Evolutionary conservation across 2,329 filamentous ascomycete genomes (phyloP), one percentile per base, ranked within the genome.

Genomic region (Aphanocladium album): DNA sequence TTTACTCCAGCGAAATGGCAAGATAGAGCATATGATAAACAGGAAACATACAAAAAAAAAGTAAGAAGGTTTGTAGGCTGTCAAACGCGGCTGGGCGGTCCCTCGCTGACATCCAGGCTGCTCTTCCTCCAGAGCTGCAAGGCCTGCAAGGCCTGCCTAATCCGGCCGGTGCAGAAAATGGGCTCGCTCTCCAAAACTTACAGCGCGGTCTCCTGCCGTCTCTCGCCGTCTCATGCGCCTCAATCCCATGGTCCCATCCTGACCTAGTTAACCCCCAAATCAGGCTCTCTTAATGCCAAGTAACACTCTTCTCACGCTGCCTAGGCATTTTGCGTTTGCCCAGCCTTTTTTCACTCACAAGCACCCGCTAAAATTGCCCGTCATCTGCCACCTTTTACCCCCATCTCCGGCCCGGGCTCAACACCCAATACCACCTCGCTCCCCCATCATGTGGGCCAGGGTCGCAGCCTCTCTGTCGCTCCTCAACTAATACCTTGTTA

Each of bases 401-500:
- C 19, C 27, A 50, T 35, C 33, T n/a, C 23, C 39, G 35, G 37
- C 16, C 23, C 47, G 47, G 47, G 11, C n/a, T 51, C 27, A 30
- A 25, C 46, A 27, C 39, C 56, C 56, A 58, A 58, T 58, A 43
- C 56, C 46, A 51, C 56, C 35, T 58, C 46, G n/a, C 56, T 41
- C 56, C 46, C 43, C 46, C 43, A 37, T 58, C 56, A 58, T 58
- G 56, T 58, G 56, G 56, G 46, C 56, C 46, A 30, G 35, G 17
- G 46, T 55, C 23, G 52, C 35, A 49, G 27, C 6, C 39, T 23
- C n/a, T 35, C n/a, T 8, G 14, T 16, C 27, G 7, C 50, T 39
- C 3, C 25, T 43, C 21, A 25, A 37, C 12, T 33, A 53, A 30
- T n/a, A 49, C 9, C 27, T 6, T 33, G 23, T 30, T 51, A 35